Evolutionary conservation across 2,329 filamentous ascomycete genomes (phyloP).

Genomic region (Seiridium cupressi): DNA sequence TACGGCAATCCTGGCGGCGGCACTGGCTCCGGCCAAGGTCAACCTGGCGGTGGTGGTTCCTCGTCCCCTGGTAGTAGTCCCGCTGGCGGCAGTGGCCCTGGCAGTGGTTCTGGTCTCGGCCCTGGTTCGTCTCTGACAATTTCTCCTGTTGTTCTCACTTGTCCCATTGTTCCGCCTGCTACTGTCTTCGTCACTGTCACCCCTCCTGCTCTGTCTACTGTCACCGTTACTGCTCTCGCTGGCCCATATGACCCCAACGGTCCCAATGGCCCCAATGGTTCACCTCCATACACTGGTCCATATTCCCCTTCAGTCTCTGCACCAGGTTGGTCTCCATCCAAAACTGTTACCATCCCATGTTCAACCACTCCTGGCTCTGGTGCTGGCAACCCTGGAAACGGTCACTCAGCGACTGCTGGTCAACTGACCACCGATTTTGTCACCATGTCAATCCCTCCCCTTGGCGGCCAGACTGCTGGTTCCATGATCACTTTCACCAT

Average conservation of each 20-base stretch:
- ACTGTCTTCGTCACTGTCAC: conserved; percentile 50
- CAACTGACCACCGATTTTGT: conserved; percentile 7
- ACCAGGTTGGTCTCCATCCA: conserved; percentile 10
- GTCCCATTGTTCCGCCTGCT: conserved; percentile 35
- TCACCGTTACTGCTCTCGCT: conserved; percentile 28
- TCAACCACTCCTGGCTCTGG: not conserved
- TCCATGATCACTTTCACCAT: conserved; percentile 7
- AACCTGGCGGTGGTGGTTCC: not conserved
- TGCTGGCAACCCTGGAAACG: not conserved
- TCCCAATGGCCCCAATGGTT: conserved; percentile 16
- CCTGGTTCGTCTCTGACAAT: not conserved
- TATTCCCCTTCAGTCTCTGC: conserved; percentile 15
- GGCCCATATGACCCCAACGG: conserved; percentile 18
- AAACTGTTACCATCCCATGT: conserved; percentile 11
- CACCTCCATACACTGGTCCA: conserved; percentile 13
- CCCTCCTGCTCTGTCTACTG: conserved; percentile 27
- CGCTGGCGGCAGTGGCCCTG: not conserved
- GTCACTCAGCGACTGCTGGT: not conserved
- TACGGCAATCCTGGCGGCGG: not conserved
- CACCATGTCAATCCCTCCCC: conserved; percentile 9
- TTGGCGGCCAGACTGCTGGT: conserved; percentile 4
- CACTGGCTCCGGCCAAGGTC: not conserved
- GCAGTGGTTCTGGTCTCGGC: not conserved
- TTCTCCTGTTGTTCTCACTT: conserved; percentile 26
- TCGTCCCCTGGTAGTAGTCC: not conserved